Evolutionary conservation across 73 alveolate genomes (phyloP), one percentile per base, ranked within the genome.

Genomic region (Tetrahymena borealis): DNA sequence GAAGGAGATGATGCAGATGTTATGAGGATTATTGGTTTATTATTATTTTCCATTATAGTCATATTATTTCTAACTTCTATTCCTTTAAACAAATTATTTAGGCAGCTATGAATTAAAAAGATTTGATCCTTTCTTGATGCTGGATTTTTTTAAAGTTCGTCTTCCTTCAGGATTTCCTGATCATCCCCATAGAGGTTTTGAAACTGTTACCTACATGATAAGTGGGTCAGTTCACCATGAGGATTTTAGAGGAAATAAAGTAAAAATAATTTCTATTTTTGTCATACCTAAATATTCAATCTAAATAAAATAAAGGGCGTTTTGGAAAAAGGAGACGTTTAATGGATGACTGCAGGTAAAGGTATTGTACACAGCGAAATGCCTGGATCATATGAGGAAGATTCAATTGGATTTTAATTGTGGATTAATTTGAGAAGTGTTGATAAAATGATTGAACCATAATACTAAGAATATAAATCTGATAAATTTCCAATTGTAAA

Each of bases 101-200:
- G 94, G 96, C 8, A 91, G 78, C 39, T 78, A 93, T 41, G 91
- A 94, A 11, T 90, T 97, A 24, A 92, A 92, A 8, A 92, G 39
- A 60, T 78, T 96, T 60, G 98, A 96, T 90, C 99, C 99, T 18
- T 96, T 96, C 94, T 91, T 96, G 39, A 94, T 95, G 97, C 93
- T 96, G 9, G 97, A 94, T 78, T 42, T 32, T 39, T 96, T 92
- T 93, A 94, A 91, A 28, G 99, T 91, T 32, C 42, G 90, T 13
- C 90, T 94, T 41, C 98, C 98, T 78, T 96, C 93, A 7, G 99
- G 99, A 39, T 97, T 97, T 95, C 99, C 99, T 31, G 97, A 96
- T 90, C 99, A 97, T 90, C 99, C 99, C 11, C 99, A 97, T 40
- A 91, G 99, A 78, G 98, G 99, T 41, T 96, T 97, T 90, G 99